Evolutionary conservation across 164 flowering plant species (phyloP).

Genomic region (Chloranthus sessilifolius): DNA sequence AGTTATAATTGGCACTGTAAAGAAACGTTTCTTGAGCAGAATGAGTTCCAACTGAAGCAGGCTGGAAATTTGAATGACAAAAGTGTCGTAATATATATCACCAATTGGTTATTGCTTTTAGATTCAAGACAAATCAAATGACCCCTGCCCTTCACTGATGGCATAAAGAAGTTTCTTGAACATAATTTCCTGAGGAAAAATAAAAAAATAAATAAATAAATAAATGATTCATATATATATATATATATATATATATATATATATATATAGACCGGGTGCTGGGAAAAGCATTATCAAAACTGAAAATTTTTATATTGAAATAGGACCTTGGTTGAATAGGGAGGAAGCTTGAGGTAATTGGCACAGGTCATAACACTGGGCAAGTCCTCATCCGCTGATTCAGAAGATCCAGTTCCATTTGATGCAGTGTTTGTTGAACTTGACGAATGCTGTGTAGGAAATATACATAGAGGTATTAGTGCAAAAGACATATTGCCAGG

Average conservation of each 20-base stretch:
- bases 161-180: conserved; percentile 90
- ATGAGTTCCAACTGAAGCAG: too few species aligned
- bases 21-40: conserved; percentile 19
- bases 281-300: too few species aligned
- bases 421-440: conserved; percentile 35
- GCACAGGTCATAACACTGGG: conserved; percentile 99
- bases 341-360: conserved; percentile 97
- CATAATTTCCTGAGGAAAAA: conserved; percentile 80
- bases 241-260: too few species aligned
- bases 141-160: conserved; percentile 95
- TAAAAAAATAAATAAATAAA: too few species aligned
- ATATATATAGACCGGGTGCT: too few species aligned
- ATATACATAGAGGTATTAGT: neutral
- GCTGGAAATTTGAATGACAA: conserved; percentile 3
- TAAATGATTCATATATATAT: too few species aligned
- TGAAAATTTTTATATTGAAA: too few species aligned
- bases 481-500: too few species aligned
- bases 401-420: conserved; percentile 70
- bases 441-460: conserved; percentile 67
- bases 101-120: too few species aligned
- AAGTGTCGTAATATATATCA: conserved; percentile 3
- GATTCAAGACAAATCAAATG: conserved; percentile 92
- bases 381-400: conserved; percentile 89
- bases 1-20: conserved; percentile 4
- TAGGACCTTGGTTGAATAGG: conserved; percentile 93